A percentile compares a stretch with the other conserved stretches of the same genome.
These are phyloP conservation scores for Tillandsia leiboldiana DNA, from an alignment of 176 grass and related monocot genomes.

Conservation along the genomic window DNA sequence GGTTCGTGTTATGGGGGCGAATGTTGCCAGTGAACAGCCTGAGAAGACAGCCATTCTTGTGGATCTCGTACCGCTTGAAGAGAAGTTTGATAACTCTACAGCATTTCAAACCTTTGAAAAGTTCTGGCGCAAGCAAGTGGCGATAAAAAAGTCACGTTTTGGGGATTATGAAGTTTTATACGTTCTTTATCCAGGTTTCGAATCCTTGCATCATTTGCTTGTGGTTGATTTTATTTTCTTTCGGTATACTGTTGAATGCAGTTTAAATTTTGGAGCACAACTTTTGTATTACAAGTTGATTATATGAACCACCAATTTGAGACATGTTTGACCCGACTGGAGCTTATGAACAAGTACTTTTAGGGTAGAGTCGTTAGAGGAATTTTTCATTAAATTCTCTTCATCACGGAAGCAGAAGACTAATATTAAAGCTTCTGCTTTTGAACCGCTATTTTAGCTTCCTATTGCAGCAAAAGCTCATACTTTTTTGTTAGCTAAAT, in stretches of 20 bases:
- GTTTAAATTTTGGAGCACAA: neutral
- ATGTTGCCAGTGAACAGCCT: conserved; percentile 68
- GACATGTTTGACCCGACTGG: too few relatives aligned
- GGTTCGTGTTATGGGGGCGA: conserved; percentile 94
- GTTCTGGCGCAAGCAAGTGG: conserved; percentile 71
- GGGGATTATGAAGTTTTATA: conserved; percentile 77
- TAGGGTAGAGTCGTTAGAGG: too few relatives aligned
- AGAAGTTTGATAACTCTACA: conserved; percentile 58
- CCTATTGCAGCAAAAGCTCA: too few relatives aligned
- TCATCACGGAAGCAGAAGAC: too few relatives aligned
- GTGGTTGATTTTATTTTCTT: neutral
- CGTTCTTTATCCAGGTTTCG: conserved; percentile 91
- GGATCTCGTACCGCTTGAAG: conserved; percentile 67
- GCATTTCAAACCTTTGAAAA: conserved; percentile 64
- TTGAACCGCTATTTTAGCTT: too few relatives aligned
- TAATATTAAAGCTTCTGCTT: too few relatives aligned
- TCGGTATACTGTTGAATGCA: conserved; percentile 6
- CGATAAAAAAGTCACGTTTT: conserved; percentile 54
- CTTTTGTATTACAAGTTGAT: conserved; percentile 7
- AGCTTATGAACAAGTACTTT: too few relatives aligned
- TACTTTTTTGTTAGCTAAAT: too few relatives aligned
- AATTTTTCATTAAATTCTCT: too few relatives aligned
- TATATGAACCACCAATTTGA: conserved; percentile 4
- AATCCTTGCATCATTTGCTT: conserved; percentile 4
- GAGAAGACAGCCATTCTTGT: conserved; percentile 79